A percentile compares a stretch with the other conserved stretches of the same genome.
Evolutionary conservation across 148 eudicot genomes (phyloP).

Genomic region (Chenopodium album): DNA sequence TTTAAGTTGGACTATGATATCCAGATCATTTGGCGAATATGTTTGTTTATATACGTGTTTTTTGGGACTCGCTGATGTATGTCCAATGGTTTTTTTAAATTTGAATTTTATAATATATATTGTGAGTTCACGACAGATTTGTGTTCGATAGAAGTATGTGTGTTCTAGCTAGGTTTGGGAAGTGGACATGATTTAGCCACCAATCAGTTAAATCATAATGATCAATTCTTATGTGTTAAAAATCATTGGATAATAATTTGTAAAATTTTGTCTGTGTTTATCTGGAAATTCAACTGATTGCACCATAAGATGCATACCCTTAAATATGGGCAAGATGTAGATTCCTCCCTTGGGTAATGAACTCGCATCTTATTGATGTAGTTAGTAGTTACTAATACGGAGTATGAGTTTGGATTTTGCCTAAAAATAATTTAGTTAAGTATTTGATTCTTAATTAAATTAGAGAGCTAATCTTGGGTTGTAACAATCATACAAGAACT

Average conservation of each 20-base stretch:
- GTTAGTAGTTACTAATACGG: too few relatives aligned
- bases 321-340: neutral
- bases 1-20: conserved; percentile 18
- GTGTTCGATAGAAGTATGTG: neutral
- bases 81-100: neutral
- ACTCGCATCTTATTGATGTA: neutral
- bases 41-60: neutral
- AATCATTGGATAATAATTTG: neutral
- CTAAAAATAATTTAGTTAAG: too few relatives aligned
- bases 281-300: neutral
- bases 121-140: conserved; percentile 8
- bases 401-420: too few relatives aligned
- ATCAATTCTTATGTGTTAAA: neutral
- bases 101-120: neutral
- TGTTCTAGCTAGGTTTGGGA: neutral
- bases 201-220: neutral
- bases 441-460: too few relatives aligned
- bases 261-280: neutral
- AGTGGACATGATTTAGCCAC: neutral
- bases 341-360: neutral
- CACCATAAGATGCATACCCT: neutral
- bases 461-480: neutral
- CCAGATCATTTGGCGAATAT: neutral
- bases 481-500: neutral
- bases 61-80: neutral